Conservation (phyloP, 371 early-diverging fungal species). For the Circinella umbellata region DNA sequence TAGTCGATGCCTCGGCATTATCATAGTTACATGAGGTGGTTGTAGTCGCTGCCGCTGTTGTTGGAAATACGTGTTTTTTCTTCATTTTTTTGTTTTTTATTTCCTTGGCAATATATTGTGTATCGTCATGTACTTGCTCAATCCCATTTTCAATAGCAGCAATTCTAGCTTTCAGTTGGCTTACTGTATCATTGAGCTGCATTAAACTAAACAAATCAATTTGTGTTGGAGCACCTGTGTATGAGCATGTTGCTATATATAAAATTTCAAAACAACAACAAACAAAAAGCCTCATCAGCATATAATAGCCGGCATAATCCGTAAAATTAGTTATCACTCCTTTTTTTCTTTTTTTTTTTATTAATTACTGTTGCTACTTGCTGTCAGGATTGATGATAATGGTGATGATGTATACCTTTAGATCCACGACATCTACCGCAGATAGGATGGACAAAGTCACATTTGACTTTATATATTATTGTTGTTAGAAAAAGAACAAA, state of each 20-base stretch:
- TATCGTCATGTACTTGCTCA: slow-evolving; percentile 34
- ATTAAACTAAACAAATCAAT: slow-evolving; percentile 53
- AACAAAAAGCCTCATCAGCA: background rate
- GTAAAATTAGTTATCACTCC: too few relatives aligned
- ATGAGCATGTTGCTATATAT: slow-evolving; percentile 42
- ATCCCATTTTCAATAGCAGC: slow-evolving; percentile 40
- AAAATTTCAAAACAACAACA: background rate
- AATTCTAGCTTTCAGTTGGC: slow-evolving; percentile 36
- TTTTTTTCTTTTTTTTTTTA: background rate
- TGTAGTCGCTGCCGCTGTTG: background rate
- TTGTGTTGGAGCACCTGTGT: slow-evolving; percentile 53
- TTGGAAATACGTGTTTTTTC: slow-evolving; percentile 1
- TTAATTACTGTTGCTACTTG: too few relatives aligned
- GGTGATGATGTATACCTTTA: slow-evolving; percentile 34
- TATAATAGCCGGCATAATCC: background rate
- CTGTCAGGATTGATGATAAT: too few relatives aligned
- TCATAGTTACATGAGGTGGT: background rate
- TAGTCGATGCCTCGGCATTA: background rate
- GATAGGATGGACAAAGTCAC: slow-evolving; percentile 55
- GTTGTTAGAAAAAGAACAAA: background rate
- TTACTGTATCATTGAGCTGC: slow-evolving; percentile 47
- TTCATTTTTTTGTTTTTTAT: slow-evolving; percentile 21
- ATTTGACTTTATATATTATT: slow-evolving; percentile 41
- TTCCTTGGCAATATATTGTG: slow-evolving; percentile 38
- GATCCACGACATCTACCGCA: slow-evolving; percentile 46